Evolutionary conservation across 495 filamentous ascomycete genomes (phyloP).

Genomic region (Aspergillus sclerotiicarbonarius): DNA sequence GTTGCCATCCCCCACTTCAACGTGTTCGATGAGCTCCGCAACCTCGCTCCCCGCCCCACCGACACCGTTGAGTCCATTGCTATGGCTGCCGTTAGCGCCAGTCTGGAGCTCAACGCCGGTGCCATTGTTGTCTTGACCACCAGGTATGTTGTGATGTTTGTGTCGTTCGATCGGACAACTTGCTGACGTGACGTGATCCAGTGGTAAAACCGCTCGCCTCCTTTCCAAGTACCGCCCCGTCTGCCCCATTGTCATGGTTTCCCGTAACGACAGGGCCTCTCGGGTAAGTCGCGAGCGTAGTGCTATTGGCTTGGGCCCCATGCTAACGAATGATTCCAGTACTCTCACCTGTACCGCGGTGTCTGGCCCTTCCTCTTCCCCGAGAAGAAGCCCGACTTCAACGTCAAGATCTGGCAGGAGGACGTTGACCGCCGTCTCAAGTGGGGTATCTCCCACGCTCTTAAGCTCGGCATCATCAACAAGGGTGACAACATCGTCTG

Average conservation of each 20-base stretch:
- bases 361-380: slow-evolving; percentile 96
- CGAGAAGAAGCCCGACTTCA: slow-evolving; percentile 92
- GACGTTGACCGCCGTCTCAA: slow-evolving; percentile 95
- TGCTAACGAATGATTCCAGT: slow-evolving; percentile 42
- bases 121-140: slow-evolving; percentile 94
- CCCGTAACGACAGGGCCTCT: slow-evolving; percentile 76
- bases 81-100: slow-evolving; percentile 93
- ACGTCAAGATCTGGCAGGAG: slow-evolving; percentile 87
- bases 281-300: slow-evolving; percentile 49
- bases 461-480: slow-evolving; percentile 77
- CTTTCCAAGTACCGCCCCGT: slow-evolving; percentile 98
- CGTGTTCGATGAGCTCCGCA: slow-evolving; percentile 92
- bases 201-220: slow-evolving; percentile 86
- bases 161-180: slow-evolving; percentile 2
- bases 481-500: slow-evolving; percentile 86
- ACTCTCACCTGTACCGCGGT: slow-evolving; percentile 93
- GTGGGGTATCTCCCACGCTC: slow-evolving; percentile 86
- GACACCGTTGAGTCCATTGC: slow-evolving; percentile 86
- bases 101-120: slow-evolving; percentile 91
- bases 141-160: slow-evolving; percentile 49
- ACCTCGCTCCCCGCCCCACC: slow-evolving; percentile 74
- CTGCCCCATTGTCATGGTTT: slow-evolving; percentile 98
- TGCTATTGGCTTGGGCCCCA: neutral
- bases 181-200: slow-evolving; percentile 41
- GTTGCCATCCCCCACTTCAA: slow-evolving; percentile 94